Base-by-base conservation (phyloP, 2,329 filamentous ascomycete species). In the Pyrenochaeta sp. region DNA sequence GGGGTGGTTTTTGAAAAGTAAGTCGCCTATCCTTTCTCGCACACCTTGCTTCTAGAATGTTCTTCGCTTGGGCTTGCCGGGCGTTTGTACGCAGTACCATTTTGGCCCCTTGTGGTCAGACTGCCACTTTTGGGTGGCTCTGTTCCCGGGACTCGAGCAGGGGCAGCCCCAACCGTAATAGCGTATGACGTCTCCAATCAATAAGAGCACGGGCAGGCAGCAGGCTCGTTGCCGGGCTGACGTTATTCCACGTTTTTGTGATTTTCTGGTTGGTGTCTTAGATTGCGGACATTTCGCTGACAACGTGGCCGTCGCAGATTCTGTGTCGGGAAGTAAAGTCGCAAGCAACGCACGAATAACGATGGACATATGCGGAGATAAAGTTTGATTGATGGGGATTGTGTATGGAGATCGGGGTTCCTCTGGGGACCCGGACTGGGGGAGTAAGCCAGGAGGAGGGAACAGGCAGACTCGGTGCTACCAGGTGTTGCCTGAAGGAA, bases 1-100 rank as follows among this genome's bases (percentile, higher is more conserved):
- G 94, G 94, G 0, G 92, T 99, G 15, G 92, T 99, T 3, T 99
- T 99, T 74, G 93, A 97, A 71, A 97, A 96, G 89, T 96, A 75
- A 78, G 83, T 82, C 26, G 39, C 14, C 20, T 26, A 23, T 31
- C 34, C 14, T 9, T 37, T 49, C 29, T 15, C 34, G 28, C 14
- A 23, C 17, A 19, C 23, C 20, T 37, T 43, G 18, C 26, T 27
- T 44, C 44, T 41, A 10, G 20, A 35, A 39, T 22, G 20, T 32
- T n/a, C 37, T 36, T 13, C 18, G 23, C 24, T 21, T 34, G 19
- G 10, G 7, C 31, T 20, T 15, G 30, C 15, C 15, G n/a, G 31
- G 31, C 31, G 31, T 34, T 34, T 8, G 11, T 14, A 22, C 31
- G 19, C 31, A 10, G 15, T 20, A 18, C 17, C 14, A 11, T 28